Conservation (phyloP, 1,284 basidiomycete species). For the Moesziomyces sp. region DNA sequence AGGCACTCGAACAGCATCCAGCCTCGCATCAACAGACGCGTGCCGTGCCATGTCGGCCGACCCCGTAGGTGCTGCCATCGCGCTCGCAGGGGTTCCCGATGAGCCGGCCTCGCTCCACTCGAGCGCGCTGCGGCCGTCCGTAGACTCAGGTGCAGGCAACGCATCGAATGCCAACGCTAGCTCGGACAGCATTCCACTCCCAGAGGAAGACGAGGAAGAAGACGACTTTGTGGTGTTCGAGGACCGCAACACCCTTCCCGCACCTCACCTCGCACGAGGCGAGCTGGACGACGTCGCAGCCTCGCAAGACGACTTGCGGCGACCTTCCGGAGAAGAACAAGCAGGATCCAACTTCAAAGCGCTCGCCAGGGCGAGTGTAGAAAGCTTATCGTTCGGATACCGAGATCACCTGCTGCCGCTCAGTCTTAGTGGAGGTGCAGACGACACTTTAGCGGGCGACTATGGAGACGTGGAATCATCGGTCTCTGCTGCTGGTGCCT, state of each 20-base stretch:
- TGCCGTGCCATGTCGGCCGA: conserved; percentile 42
- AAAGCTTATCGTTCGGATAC: conserved; percentile 56
- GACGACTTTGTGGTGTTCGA: conserved; percentile 59
- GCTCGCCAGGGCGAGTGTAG: conserved; percentile 43
- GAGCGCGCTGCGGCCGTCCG: conserved; percentile 18
- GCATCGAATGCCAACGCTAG: conserved; percentile 17
- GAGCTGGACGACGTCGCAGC: conserved; percentile 23
- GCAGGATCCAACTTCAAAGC: conserved; percentile 5
- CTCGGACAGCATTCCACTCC: conserved; percentile 31
- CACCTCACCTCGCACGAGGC: conserved; percentile 15
- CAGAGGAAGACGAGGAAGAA: conserved; percentile 48
- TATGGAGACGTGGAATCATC: conserved; percentile 52
- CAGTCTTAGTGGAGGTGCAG: conserved; percentile 47
- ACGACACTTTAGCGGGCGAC: conserved; percentile 46
- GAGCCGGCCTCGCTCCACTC: conserved; percentile 46
- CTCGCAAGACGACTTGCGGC: neutral
- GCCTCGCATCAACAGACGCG: neutral
- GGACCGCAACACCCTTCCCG: conserved; percentile 29
- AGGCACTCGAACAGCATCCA: too few species aligned
- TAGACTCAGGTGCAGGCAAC: neutral
- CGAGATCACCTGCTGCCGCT: conserved; percentile 55
- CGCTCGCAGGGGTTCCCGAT: conserved; percentile 45
- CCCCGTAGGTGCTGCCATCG: conserved; percentile 56
- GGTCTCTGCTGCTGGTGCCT: conserved; percentile 12
- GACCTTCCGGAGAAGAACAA: neutral